These are phyloP conservation scores for Chimonanthus salicifolius DNA, from an alignment of 164 flowering plant genomes.

Conservation along the genomic window DNA sequence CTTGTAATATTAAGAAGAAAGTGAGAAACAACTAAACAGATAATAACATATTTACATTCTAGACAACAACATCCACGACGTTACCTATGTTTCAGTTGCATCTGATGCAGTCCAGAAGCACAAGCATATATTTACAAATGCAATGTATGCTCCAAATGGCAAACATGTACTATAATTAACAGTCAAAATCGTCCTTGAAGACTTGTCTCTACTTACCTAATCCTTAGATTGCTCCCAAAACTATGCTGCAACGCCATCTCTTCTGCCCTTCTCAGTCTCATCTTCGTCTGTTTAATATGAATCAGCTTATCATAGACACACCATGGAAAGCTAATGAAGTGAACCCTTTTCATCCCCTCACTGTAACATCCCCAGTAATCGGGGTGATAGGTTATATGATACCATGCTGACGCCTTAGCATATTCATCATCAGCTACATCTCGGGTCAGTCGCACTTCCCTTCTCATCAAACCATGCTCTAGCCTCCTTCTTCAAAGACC, in stretches of 20 bases:
- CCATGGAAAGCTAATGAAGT: conserved; percentile 87
- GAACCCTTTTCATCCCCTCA: conserved; percentile 44
- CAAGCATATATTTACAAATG: too few relatives aligned
- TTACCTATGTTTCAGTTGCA: too few relatives aligned
- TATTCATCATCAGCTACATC: conserved; percentile 20
- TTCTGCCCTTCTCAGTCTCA: not conserved
- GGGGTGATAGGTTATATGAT: conserved; percentile 78
- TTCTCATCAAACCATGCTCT: conserved; percentile 53
- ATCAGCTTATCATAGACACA: conserved; percentile 69
- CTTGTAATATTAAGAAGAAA: too few relatives aligned
- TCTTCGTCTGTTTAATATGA: conserved; percentile 39
- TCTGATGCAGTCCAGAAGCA: too few relatives aligned
- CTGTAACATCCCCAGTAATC: conserved; percentile 58
- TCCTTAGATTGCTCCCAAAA: conserved; percentile 3
- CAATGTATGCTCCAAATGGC: not conserved
- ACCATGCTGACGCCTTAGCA: conserved; percentile 92
- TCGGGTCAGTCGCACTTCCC: conserved; percentile 3
- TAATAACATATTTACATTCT: too few relatives aligned
- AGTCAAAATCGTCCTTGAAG: too few relatives aligned
- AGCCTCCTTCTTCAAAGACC: conserved; percentile 67
- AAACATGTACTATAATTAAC: not conserved
- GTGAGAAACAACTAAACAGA: too few relatives aligned
- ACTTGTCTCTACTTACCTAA: not conserved
- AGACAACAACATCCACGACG: too few relatives aligned
- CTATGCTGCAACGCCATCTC: not conserved